A percentile compares a stretch with the other conserved stretches of the same genome.
Conservation (phyloP, 495 filamentous ascomycete genomes). For the Acidomyces sp. region DNA sequence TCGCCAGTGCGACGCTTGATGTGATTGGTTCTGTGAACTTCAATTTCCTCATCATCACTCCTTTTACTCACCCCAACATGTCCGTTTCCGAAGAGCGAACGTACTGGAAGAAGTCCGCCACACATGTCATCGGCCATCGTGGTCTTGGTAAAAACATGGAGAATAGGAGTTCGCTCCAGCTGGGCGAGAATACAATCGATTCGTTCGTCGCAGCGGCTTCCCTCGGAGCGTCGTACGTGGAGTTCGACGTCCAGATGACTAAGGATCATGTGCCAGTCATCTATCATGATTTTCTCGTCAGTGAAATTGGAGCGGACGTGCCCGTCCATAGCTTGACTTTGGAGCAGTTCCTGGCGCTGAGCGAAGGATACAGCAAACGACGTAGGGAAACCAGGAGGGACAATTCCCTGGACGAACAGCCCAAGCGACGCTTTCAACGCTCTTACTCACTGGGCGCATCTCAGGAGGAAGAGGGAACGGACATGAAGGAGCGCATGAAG, state of each 20-base stretch:
- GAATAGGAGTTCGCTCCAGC: constrained; percentile 69
- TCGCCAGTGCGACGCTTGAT: constrained; percentile 66
- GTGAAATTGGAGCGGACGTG: constrained; percentile 94
- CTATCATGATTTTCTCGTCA: constrained; percentile 97
- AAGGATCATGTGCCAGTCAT: constrained; percentile 98
- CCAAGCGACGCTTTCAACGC: constrained; percentile 16
- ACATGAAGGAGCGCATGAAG: constrained; percentile 84
- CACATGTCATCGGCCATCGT: constrained; percentile 90
- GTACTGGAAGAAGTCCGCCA: constrained; percentile 80
- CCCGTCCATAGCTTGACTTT: constrained; percentile 90
- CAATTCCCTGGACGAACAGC: constrained; percentile 2
- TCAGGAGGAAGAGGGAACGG: constrained; percentile 36
- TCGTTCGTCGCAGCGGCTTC: constrained; percentile 96
- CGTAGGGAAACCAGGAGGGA: not conserved
- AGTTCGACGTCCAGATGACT: constrained; percentile 90
- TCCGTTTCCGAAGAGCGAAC: constrained; percentile 76
- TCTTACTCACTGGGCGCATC: constrained; percentile 31
- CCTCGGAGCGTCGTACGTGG: constrained; percentile 80
- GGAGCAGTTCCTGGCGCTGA: constrained; percentile 86
- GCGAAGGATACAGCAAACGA: constrained; percentile 36
- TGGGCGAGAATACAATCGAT: constrained; percentile 88
- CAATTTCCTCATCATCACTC: constrained; percentile 90
- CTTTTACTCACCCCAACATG: constrained; percentile 89
- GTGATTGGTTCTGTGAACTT: constrained; percentile 91
- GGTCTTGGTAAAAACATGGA: constrained; percentile 84